phyloP scores from a whole-genome alignment of 495 filamentous ascomycete genomes.

The Lasiosphaeria miniovina region DNA sequence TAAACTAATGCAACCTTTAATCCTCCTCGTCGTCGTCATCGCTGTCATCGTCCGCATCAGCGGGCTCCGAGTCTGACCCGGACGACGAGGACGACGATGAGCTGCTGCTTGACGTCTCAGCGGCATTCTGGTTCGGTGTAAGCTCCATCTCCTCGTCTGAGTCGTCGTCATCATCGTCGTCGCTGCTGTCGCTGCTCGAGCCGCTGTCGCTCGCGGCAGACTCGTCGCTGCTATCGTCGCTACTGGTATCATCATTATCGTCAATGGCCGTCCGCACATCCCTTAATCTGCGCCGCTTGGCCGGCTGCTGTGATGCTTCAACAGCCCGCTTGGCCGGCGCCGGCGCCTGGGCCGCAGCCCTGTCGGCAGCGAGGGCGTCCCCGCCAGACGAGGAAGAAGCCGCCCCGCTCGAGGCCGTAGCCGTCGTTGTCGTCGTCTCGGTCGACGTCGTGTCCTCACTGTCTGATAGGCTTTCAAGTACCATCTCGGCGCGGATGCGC shows the following conservation, averaged over 20 bases:
- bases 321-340: conserved; percentile 36
- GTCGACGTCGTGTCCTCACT: conserved; percentile 31
- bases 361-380: not conserved
- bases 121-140: conserved; percentile 11
- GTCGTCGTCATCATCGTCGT: conserved; percentile 30
- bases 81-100: conserved; percentile 30
- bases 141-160: conserved; percentile 28
- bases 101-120: conserved; percentile 23
- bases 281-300: conserved; percentile 54
- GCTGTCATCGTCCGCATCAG: conserved; percentile 17
- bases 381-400: conserved; percentile 19
- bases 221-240: conserved; percentile 24
- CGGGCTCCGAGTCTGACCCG: conserved; percentile 19
- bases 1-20: not conserved
- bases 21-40: conserved; percentile 18
- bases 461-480: conserved; percentile 44
- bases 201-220: conserved; percentile 22
- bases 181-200: conserved; percentile 24
- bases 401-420: conserved; percentile 3
- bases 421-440: conserved; percentile 26
- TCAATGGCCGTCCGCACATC: conserved; percentile 46
- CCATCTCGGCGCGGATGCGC: conserved; percentile 49
- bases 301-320: conserved; percentile 39
- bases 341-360: not conserved
- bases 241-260: conserved; percentile 26